A percentile compares a stretch with the other conserved stretches of the same genome.
phyloP scores from a whole-genome alignment of 2,329 filamentous ascomycete species.

The Fusarium devonianum region DNA sequence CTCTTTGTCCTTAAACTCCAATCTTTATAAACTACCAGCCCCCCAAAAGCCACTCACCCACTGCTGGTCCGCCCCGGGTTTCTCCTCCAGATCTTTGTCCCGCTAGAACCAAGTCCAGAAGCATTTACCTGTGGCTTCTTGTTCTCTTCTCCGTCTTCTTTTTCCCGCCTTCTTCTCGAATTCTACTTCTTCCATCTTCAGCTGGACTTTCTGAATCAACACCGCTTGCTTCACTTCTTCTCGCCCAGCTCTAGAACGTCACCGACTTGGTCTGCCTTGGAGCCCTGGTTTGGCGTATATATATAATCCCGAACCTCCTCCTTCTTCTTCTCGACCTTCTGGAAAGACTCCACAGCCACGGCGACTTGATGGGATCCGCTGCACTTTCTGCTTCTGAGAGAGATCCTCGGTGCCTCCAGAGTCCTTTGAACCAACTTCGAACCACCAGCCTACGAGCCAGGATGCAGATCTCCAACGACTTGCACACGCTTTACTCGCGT shows the following conservation, averaged over 20 bases:
- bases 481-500: constrained; percentile 54
- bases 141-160: constrained; percentile 6
- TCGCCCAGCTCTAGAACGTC: constrained; percentile 12
- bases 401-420: constrained; percentile 26
- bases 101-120: constrained; percentile 9
- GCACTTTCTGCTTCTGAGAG: constrained; percentile 19
- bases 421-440: constrained; percentile 25
- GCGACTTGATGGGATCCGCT: constrained; percentile 24
- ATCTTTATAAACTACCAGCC: constrained; percentile 25
- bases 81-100: constrained; percentile 9
- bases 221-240: constrained; percentile 6
- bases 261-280: background rate
- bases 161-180: background rate
- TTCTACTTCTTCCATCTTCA: no score
- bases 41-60: constrained; percentile 15
- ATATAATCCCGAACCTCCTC: constrained; percentile 2
- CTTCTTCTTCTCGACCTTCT: background rate
- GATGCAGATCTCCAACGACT: constrained; percentile 51
- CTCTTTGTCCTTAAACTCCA: constrained; percentile 20
- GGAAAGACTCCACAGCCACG: constrained; percentile 5
- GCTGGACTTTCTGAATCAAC: constrained; percentile 6
- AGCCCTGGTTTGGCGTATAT: background rate
- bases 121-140: background rate
- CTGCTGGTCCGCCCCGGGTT: constrained; percentile 14
- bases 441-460: constrained; percentile 23